Evolutionary conservation across 495 filamentous ascomycete genomes (phyloP), one percentile per base, ranked within the genome.

Genomic region (Trichodelitschia bisporula): DNA sequence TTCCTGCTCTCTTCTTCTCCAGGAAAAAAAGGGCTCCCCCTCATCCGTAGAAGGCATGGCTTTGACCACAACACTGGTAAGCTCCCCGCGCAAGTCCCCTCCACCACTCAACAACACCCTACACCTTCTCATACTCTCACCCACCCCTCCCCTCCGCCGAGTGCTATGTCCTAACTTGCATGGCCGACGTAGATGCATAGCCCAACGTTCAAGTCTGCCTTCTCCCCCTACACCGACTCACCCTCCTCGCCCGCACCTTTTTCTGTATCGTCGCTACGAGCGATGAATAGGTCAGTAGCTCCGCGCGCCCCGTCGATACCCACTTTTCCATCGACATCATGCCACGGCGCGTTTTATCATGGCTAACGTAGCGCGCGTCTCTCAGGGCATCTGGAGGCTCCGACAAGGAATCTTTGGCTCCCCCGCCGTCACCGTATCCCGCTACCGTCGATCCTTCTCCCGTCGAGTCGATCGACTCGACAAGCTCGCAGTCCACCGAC

Each of bases 401-500:
- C 15, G 15, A 21, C 42, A 10, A 34, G 38, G 48, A 47, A 38
- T 43, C 40, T 33, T 47, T 39, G 30, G 40, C 32, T 13, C 42
- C 40, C 17, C 47, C 40, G 31, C 34, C 38, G 11, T 50, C 46
- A 27, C 51, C 51, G 11, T 55, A 55, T 31, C 50, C 49, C 6
- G 33, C 47, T 25, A 43, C 42, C 15, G 61, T 71, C 35, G 72
- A 74, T 29, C 74, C 74, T 14, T 80, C 74, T 17, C 74, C 74
- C 20, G 72, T 77, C 12, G 76, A 74, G 24, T 77, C 72, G 16
- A 73, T 71, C 41, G 72, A 70, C 27, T 76, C 73, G 14, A 39
- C 21, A 29, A 33, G 29, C 3, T 41, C 42, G 18, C 39, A 45
- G 33, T 36, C 36, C 67, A 71, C 35, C 61, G n/a, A n/a, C n/a